Base-by-base conservation (phyloP, 2,329 filamentous ascomycete species). In the Alternaria longipes region DNA sequence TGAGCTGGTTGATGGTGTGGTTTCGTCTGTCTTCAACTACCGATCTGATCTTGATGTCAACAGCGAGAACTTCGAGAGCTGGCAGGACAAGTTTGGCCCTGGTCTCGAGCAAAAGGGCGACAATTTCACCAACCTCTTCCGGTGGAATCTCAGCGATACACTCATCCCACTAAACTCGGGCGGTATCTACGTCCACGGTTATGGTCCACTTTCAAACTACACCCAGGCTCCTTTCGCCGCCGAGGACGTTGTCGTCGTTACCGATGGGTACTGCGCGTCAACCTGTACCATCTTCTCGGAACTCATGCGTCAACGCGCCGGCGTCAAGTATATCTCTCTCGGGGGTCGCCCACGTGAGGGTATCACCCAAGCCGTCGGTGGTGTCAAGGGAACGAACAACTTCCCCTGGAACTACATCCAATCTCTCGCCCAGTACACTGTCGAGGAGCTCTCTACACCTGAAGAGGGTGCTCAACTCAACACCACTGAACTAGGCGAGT, bases 241-340 rank as follows among this genome's bases (percentile, higher is more conserved):
- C 4, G 53, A 55, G 5, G 53, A 64, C 86, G 86, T 2, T 89
- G 79, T 89, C 41, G 75, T 89, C 18, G 79, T 88, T 4, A 74
- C 76, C 16, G 75, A 78, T 63, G 87, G 87, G 24, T 80, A 79
- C 60, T 90, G 88, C 71, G 83, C 81, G 11, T 89, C 86, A 0
- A 87, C 88, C 3, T 90, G 88, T 73, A 83, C 86, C 30, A 78
- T 87, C 41, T 87, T 89, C 71, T 80, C 81, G 12, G 83, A 87
- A 45, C 80, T 88, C 24, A 83, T 89, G 80, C 81, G 82, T 7
- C 75, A 80, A 59, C 79, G 82, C 58, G 81, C 80, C 32, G 83
- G 84, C 22, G 84, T 90, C 2, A 84, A 84, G 64, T 85, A 84
- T 36, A 81, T 90, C 46, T 82, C 82, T 1, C 79, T 89, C 24